phyloP scores from a whole-genome alignment of 495 filamentous ascomycete species.

The Umbilicaria muhlenbergii region DNA sequence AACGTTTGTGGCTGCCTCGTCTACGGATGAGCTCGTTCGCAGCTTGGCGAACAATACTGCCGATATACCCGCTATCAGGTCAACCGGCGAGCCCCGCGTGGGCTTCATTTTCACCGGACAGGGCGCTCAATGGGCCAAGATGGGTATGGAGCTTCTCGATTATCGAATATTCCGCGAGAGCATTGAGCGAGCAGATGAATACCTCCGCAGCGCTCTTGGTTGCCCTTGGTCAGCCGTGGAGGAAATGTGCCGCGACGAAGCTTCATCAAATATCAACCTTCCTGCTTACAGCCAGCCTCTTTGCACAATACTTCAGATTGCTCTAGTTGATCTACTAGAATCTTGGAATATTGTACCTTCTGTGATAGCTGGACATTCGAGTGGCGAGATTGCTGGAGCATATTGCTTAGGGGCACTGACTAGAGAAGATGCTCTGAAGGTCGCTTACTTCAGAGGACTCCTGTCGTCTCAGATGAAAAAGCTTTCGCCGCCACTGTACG shows the following conservation, averaged over 20 bases:
- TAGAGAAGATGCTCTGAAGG: constrained; percentile 13
- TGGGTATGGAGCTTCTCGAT: constrained; percentile 9
- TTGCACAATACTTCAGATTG: constrained; percentile 28
- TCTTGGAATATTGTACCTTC: constrained; percentile 18
- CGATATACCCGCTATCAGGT: too few relatives aligned
- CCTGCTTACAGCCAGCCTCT: constrained; percentile 22
- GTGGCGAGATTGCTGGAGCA: constrained; percentile 26
- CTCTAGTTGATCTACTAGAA: constrained; percentile 22
- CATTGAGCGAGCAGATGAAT: constrained; percentile 2
- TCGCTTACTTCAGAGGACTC: constrained; percentile 17
- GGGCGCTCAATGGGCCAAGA: constrained; percentile 10
- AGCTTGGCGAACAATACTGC: constrained; percentile 6
- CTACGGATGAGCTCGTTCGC: constrained; percentile 12
- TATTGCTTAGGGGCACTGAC: constrained; percentile 17
- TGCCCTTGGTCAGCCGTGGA: constrained; percentile 15
- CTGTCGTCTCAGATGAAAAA: constrained; percentile 7
- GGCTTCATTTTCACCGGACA: constrained; percentile 24
- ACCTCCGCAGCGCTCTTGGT: constrained; percentile 7
- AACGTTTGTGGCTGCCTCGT: constrained; percentile 12
- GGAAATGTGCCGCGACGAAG: constrained; percentile 2
- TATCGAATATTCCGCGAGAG: constrained; percentile 5
- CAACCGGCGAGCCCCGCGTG: not conserved
- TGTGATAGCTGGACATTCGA: constrained; percentile 24
- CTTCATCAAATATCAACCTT: constrained; percentile 11
- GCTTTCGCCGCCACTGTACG: not conserved